Conservation (phyloP, 345 rosid species). For the Nephelium lappaceum region DNA sequence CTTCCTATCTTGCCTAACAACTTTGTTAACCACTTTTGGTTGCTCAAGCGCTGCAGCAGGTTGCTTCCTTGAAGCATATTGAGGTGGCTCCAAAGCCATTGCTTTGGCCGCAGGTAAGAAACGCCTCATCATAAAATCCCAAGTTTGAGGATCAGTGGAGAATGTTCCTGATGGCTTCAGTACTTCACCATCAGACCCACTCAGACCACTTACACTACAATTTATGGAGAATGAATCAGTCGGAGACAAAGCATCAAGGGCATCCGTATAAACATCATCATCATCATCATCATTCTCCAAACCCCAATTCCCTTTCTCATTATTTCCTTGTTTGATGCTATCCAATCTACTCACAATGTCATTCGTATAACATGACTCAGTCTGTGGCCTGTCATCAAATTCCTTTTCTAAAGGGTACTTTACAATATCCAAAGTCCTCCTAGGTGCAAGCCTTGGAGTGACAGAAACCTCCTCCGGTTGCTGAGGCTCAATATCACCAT, state of each 20-base stretch:
- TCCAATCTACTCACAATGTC: constrained; percentile 26
- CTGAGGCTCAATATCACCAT: constrained; percentile 19
- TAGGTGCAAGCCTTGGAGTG: constrained; percentile 49
- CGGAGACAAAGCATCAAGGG: constrained; percentile 55
- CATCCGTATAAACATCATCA: constrained; percentile 75
- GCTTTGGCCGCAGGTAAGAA: constrained; percentile 98
- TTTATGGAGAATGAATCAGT: constrained; percentile 59
- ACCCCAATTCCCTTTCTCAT: constrained; percentile 28
- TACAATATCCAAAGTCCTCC: constrained; percentile 30
- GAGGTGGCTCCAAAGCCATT: constrained; percentile 73
- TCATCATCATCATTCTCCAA: constrained; percentile 30
- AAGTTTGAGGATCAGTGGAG: constrained; percentile 53
- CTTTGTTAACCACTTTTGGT: constrained; percentile 46
- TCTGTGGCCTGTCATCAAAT: constrained; percentile 21
- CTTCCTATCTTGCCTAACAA: constrained; percentile 32
- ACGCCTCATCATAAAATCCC: constrained; percentile 88
- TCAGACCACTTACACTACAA: constrained; percentile 58
- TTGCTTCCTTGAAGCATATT: constrained; percentile 62
- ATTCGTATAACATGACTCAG: constrained; percentile 7
- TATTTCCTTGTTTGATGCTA: constrained; percentile 24
- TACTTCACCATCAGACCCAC: constrained; percentile 49
- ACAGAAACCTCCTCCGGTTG: constrained; percentile 24
- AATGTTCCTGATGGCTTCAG: constrained; percentile 52
- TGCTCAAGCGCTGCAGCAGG: constrained; percentile 45
- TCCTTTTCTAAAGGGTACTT: constrained; percentile 35